These are phyloP conservation scores for Penicillium canescens DNA, from an alignment of 495 filamentous ascomycete species.

Conservation along the genomic window DNA sequence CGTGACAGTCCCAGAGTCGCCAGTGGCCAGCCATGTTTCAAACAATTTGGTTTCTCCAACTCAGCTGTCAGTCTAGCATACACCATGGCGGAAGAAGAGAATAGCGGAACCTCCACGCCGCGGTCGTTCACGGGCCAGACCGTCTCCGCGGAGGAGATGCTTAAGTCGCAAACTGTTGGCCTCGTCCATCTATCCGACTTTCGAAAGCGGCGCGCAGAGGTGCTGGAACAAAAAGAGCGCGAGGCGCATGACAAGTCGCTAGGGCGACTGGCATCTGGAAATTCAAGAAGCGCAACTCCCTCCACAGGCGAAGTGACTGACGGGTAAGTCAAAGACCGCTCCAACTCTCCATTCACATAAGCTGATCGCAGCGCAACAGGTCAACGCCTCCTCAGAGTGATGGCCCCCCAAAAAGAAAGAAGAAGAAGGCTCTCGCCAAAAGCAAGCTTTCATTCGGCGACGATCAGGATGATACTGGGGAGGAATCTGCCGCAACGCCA, in stretches of 20 bases:
- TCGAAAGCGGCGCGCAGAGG: slow-evolving; percentile 93
- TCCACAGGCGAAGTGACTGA: slow-evolving; percentile 53
- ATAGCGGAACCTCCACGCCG: slow-evolving; percentile 39
- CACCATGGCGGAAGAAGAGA: slow-evolving; percentile 39
- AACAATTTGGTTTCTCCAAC: background rate
- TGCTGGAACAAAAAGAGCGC: slow-evolving; percentile 84
- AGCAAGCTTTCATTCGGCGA: slow-evolving; percentile 71
- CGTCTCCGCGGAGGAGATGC: slow-evolving; percentile 82
- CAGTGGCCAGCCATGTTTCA: slow-evolving; percentile 8
- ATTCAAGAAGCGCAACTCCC: slow-evolving; percentile 54
- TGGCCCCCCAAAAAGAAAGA: slow-evolving; percentile 62
- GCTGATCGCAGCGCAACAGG: slow-evolving; percentile 45
- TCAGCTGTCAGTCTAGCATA: background rate
- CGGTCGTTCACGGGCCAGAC: slow-evolving; percentile 73
- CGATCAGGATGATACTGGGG: slow-evolving; percentile 51
- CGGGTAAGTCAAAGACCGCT: slow-evolving; percentile 42
- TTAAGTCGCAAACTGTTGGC: slow-evolving; percentile 90
- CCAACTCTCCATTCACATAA: background rate
- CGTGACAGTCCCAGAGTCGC: slow-evolving; percentile 19
- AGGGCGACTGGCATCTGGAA: slow-evolving; percentile 49
- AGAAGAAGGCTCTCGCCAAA: slow-evolving; percentile 61
- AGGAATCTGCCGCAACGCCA: slow-evolving; percentile 34
- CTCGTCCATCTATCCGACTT: slow-evolving; percentile 92
- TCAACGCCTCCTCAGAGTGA: slow-evolving; percentile 42
- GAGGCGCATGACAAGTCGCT: slow-evolving; percentile 68